phyloP scores from a whole-genome alignment of 306 rosid species.

The Lathyrus tuberosus region DNA sequence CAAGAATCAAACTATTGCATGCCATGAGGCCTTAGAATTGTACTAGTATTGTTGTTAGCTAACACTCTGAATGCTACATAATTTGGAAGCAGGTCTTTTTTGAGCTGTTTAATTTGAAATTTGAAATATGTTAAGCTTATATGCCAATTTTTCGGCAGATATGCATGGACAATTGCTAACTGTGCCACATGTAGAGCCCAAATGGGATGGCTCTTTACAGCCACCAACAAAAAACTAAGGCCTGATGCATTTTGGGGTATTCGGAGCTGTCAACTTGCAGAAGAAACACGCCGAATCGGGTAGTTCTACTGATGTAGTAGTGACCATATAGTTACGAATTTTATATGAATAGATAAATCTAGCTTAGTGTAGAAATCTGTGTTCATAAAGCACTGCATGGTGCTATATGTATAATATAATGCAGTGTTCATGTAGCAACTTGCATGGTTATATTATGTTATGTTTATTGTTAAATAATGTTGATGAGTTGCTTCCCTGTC shows the following conservation, averaged over 20 bases:
- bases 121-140: conserved; percentile 32
- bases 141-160: conserved; percentile 54
- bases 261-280: conserved; percentile 76
- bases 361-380: conserved; percentile 19
- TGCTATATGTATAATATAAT: conserved; percentile 17
- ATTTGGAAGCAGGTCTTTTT: conserved; percentile 22
- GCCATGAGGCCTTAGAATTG: not conserved
- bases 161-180: conserved; percentile 78
- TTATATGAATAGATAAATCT: conserved; percentile 9
- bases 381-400: conserved; percentile 9
- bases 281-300: conserved; percentile 42
- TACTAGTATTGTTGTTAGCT: no score
- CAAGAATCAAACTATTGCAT: conserved; percentile 17
- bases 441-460: not conserved
- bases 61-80: conserved; percentile 2
- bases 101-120: conserved; percentile 7
- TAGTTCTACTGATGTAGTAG: conserved; percentile 21
- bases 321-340: conserved; percentile 21
- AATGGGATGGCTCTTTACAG: conserved; percentile 91
- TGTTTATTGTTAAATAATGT: no score
- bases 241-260: conserved; percentile 89
- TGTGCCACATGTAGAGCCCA: conserved; percentile 75
- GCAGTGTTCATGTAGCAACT: not conserved
- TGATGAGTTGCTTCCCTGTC: no score
- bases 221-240: conserved; percentile 66